A percentile compares a stretch with the other conserved stretches of the same genome.
These are phyloP conservation scores for Hygrophorus pudorinus DNA, from an alignment of 768 basidiomycete genomes.

Conservation along the genomic window DNA sequence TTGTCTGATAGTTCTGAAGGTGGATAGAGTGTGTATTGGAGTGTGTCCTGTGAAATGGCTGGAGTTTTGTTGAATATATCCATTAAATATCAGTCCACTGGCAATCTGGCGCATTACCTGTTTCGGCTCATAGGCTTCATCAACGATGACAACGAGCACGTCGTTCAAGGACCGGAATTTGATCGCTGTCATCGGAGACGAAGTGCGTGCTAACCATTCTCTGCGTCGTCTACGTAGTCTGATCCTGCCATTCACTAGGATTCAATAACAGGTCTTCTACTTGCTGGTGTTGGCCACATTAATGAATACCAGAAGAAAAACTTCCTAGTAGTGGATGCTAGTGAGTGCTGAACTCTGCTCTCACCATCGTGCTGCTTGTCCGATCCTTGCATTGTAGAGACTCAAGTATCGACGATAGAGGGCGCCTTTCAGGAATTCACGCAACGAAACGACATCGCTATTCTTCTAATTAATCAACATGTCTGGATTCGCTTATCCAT, in stretches of 20 bases:
- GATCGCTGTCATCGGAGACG: slow-evolving; percentile 95
- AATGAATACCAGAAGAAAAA: slow-evolving; percentile 92
- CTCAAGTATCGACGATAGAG: slow-evolving; percentile 84
- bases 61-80: slow-evolving; percentile 70
- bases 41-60: slow-evolving; percentile 76
- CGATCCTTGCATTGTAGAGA: slow-evolving; percentile 45
- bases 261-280: slow-evolving; percentile 89
- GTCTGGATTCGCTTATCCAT: slow-evolving; percentile 34
- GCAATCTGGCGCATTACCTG: neutral
- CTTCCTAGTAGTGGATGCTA: slow-evolving; percentile 90
- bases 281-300: slow-evolving; percentile 92
- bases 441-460: slow-evolving; percentile 89
- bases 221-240: neutral
- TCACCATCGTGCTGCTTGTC: neutral
- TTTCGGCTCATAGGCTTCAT: neutral
- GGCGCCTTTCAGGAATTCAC: slow-evolving; percentile 91
- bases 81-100: slow-evolving; percentile 22
- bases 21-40: slow-evolving; percentile 70
- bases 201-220: slow-evolving; percentile 38
- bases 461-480: slow-evolving; percentile 97
- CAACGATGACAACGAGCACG: slow-evolving; percentile 36
- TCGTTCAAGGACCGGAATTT: slow-evolving; percentile 77
- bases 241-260: slow-evolving; percentile 45
- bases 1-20: slow-evolving; percentile 43
- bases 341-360: slow-evolving; percentile 38